Evolutionary conservation across 108 stramenopile genomes (phyloP), one percentile per base, ranked within the genome.

Genomic region (Nannochloropsis salina): DNA sequence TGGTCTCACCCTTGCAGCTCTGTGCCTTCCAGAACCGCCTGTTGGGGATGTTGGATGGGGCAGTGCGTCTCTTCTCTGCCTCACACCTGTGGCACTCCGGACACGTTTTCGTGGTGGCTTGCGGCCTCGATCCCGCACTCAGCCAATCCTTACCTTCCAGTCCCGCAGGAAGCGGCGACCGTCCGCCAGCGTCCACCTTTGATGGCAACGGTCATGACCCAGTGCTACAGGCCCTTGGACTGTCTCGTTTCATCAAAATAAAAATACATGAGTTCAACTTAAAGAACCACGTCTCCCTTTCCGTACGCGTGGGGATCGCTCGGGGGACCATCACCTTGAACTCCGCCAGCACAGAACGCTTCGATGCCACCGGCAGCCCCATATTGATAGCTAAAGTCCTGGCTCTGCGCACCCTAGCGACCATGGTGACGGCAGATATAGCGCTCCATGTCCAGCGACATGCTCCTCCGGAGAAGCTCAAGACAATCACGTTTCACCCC

Each of bases 211-310:
- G 61, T 15, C 61, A 74, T 15, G 61, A 74, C 61, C 61, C 61
- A 4, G 61, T 74, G 4, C 61, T 74, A 15, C 61, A 74, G n/a
- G 61, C 61, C 0, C n/a, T 74, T 15, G 6, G 61, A 2, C 61
- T 74, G 6, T 74, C 61, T 6, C 61, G 61, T 74, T 74, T 74
- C 2, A 74, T 74, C 61, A 74, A 74, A n/a, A n/a, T 74, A 1
- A 74, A 74, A 74, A 74, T 74, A 15, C 61, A 74, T n/a, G 61
- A 74, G 6, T 74, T 74, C 8, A 74, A 74, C 8, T 6, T 74
- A n/a, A 74, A 74, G n/a, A 74, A 74, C 61, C 61, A n/a, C 61
- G 61, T 74, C 4, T 74, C 61, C n/a, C 61, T 74, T n/a, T 74
- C 61, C 6, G 61, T 74, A 15, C 61, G 61, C n/a, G 61, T 74